Evolutionary conservation across 805 yeast species (phyloP), one percentile per base, ranked within the genome.

Genomic region (Kurtzmaniella cleridarum): DNA sequence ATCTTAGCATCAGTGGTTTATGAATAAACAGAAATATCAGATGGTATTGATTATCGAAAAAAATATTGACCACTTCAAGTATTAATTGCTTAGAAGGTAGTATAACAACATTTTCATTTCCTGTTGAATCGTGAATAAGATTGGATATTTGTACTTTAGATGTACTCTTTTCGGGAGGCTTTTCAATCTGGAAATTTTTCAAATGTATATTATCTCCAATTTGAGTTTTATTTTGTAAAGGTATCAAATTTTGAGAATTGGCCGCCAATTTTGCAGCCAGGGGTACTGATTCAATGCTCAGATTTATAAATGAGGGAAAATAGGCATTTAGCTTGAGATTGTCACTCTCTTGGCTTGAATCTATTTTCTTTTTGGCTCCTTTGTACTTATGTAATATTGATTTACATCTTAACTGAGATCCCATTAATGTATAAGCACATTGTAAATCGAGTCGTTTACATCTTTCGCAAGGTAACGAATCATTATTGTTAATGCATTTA

Each of bases 21-120:
- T 55, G 60, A 9, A 55, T 38, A 32, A 52, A 44, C 3, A 58
- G 56, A 36, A 55, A 54, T 20, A 55, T 55, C 3, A 57, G 54
- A 17, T 51, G 48, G 42, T 54, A 53, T 36, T 55, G 60, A 38
- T 51, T 55, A 27, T 49, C 54, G 35, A 55, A 55, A 38, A 45
- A 54, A 6, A 55, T 48, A 24, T 54, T 55, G 2, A 46, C 43
- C 1, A 50, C 49, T 36, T 55, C 58, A 9, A 49, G 28, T 6
- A 55, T 35, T 6, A 39, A 14, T 14, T 37, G 26, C 34, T 49
- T 53, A 10, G 41, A 40, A 2, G 60, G 60, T 6, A 54, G 41
- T n/a, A 50, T 34, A 1, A 46, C 41, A 13, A 8, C 2, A 15
- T 30, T 34, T 18, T 17, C 13, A 16, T 18, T 13, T 18, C n/a